Evolutionary conservation across 1,284 basidiomycete genomes (phyloP), one percentile per base, ranked within the genome.

Genomic region (Meripilus lineatus): DNA sequence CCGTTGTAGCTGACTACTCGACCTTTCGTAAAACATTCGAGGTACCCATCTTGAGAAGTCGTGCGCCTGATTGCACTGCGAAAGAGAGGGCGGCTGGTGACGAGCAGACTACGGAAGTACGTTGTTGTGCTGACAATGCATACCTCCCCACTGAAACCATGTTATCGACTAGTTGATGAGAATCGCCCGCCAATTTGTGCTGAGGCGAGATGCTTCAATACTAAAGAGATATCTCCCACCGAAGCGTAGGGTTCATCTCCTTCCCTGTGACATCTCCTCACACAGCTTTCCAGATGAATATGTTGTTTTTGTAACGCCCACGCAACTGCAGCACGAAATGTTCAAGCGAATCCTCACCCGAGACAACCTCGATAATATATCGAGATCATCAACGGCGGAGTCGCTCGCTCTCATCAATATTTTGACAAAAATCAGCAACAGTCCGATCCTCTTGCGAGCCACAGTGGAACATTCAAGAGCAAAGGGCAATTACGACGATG

Each of bases 401-500:
- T 87, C 88, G 2, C 72, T 94, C n/a, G 88, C 87, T 7, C 65
- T 93, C 36, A 93, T 93, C 59, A 78, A 76, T 56, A 72, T 77
- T 45, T 72, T 94, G 39, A 88, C 87, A 18, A 96, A 97, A 71
- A 79, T 98, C 48, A 93, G 91, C 69, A 98, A 92, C 58, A 92
- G 93, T 52, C 94, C 95, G 0, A 82, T 93, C 47, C 70, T 98
- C 15, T 69, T 98, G 20, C 83, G 85, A 54, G 81, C 81, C 4
- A 76, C 82, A 17, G 77, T 77, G 38, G 83, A 87, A 50, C 81
- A 79, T 52, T 71, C 71, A 17, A 72, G 70, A 42, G 65, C 65
- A 3, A 69, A 60, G 52, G 65, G 50, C 37, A 65, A 36, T 17
- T 49, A 58, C n/a, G 53, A 54, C 18, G 58, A 61, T 32, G 66